Conservation (phyloP, 2,329 filamentous ascomycete species). For the Canariomyces notabilis region DNA sequence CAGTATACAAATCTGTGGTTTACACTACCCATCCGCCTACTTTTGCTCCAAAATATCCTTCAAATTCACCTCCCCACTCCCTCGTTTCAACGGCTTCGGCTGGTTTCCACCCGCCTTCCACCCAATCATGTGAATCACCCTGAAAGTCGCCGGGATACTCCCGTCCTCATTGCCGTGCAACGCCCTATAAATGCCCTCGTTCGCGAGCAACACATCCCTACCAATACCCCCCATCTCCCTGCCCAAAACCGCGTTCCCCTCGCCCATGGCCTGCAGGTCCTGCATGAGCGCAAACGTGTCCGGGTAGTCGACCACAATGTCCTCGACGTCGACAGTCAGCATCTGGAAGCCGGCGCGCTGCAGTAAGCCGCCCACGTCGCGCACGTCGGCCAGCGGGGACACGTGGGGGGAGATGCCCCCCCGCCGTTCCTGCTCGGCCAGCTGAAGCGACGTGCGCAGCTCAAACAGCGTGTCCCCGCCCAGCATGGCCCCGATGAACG, state of each 20-base stretch:
- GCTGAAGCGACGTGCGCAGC: conserved; percentile 84
- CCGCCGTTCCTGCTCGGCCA: conserved; percentile 82
- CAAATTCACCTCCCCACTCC: conserved; percentile 80
- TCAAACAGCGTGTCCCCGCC: conserved; percentile 93
- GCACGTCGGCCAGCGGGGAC: conserved; percentile 85
- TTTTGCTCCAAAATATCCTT: conserved; percentile 67
- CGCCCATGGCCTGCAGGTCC: conserved; percentile 94
- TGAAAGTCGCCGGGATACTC: conserved; percentile 81
- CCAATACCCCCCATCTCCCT: conserved; percentile 73
- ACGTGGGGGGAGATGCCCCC: conserved; percentile 91
- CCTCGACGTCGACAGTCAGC: conserved; percentile 93
- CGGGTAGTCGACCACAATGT: conserved; percentile 93
- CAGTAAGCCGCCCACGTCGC: conserved; percentile 83
- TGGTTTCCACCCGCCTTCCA: conserved; percentile 86
- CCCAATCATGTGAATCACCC: conserved; percentile 97
- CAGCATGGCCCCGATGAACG: conserved; percentile 94
- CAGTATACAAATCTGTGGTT: neutral
- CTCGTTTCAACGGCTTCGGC: conserved; percentile 71
- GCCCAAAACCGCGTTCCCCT: conserved; percentile 83
- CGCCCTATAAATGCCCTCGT: conserved; percentile 81
- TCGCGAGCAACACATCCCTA: conserved; percentile 79
- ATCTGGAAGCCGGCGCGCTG: conserved; percentile 89
- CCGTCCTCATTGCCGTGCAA: conserved; percentile 79
- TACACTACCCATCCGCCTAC: conserved; percentile 23
- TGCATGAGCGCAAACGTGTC: conserved; percentile 86